Conservation (phyloP, 2,329 filamentous ascomycete genomes). For the Fusarium sp. region DNA sequence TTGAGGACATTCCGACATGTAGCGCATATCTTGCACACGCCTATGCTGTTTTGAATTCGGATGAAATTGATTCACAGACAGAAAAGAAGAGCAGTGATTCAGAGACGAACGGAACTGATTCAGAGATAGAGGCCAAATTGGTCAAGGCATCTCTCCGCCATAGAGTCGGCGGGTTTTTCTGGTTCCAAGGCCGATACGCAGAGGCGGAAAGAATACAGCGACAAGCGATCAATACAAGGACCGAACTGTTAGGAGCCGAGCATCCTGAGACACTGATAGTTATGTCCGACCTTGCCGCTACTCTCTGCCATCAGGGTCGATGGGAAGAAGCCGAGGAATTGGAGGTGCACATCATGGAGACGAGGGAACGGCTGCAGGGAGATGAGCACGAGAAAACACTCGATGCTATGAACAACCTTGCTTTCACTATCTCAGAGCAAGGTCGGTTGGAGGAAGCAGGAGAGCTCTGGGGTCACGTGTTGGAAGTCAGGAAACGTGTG, state of each 20-base stretch:
- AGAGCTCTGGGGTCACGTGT: not conserved
- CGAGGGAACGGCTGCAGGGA: not conserved
- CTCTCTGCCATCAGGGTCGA: no score
- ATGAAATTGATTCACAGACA: conserved; percentile 11
- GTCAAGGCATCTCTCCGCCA: conserved; percentile 24
- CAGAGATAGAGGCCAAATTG: conserved; percentile 2
- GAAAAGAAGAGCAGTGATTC: not conserved
- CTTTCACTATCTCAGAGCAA: not conserved
- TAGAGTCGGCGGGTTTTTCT: not conserved
- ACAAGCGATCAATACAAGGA: no score
- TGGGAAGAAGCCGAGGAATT: no score
- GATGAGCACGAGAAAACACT: not conserved
- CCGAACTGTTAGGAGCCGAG: no score
- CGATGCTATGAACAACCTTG: not conserved
- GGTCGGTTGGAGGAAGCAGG: conserved; percentile 25
- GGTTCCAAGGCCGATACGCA: not conserved
- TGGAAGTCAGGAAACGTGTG: not conserved
- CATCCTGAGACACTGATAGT: no score
- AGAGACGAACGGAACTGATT: not conserved
- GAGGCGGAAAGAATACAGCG: no score
- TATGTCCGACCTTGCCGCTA: no score
- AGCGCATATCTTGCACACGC: conserved; percentile 41
- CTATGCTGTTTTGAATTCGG: conserved; percentile 26
- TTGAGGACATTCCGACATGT: conserved; percentile 31
- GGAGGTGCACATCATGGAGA: no score